Evolutionary conservation across 495 filamentous ascomycete genomes (phyloP).

Genomic region (Platismatia glauca): DNA sequence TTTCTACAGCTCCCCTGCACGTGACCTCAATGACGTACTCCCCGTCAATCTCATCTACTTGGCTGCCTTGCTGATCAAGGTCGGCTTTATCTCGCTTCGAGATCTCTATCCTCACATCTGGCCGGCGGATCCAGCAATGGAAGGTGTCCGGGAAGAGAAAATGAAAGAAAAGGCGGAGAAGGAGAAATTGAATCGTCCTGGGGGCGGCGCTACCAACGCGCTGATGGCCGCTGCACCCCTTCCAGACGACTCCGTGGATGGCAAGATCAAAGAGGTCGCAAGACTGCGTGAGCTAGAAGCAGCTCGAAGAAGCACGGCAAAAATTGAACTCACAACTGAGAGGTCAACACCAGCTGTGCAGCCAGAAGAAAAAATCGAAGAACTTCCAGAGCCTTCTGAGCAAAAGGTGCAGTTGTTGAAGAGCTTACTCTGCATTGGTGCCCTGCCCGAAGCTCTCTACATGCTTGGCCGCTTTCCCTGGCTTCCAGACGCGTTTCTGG

Average conservation of each 20-base stretch:
- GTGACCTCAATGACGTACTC: constrained; percentile 57
- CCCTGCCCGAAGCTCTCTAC: constrained; percentile 85
- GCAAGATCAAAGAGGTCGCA: constrained; percentile 30
- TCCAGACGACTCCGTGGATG: constrained; percentile 63
- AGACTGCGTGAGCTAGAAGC: constrained; percentile 28
- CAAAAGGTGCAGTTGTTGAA: constrained; percentile 81
- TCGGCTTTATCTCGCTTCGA: constrained; percentile 90
- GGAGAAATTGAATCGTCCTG: constrained; percentile 54
- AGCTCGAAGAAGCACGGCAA: constrained; percentile 36
- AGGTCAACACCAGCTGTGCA: constrained; percentile 36
- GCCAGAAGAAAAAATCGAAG: constrained; percentile 46
- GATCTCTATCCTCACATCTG: constrained; percentile 92
- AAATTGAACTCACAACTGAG: constrained; percentile 44
- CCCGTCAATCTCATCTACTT: constrained; percentile 89
- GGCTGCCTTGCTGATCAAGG: constrained; percentile 85
- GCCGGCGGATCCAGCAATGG: constrained; percentile 77
- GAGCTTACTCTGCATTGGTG: constrained; percentile 81
- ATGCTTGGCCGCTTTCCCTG: constrained; percentile 87
- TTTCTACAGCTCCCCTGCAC: constrained; percentile 75
- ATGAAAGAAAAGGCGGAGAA: constrained; percentile 72
- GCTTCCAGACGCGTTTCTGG: constrained; percentile 73
- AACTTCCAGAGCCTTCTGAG: constrained; percentile 72
- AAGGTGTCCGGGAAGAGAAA: constrained; percentile 52
- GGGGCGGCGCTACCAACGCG: constrained; percentile 66
- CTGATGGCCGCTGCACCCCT: constrained; percentile 81